Evolutionary conservation across 2,329 filamentous ascomycete species (phyloP).

Genomic region (Dactylellina sp.): DNA sequence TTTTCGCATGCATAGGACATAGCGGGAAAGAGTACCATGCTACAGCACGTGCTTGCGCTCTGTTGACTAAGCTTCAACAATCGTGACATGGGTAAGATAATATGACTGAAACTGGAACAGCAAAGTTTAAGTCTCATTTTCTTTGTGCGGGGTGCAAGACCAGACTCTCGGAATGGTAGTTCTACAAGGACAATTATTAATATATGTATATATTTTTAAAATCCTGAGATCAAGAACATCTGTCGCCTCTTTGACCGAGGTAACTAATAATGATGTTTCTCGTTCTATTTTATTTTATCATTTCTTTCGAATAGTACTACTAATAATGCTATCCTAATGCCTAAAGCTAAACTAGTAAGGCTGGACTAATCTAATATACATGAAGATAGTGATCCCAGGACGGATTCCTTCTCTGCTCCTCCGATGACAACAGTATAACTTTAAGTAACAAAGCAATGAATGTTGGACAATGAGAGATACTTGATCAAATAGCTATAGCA

Average conservation of each 20-base stretch:
- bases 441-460: conserved; percentile 5
- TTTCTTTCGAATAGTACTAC: neutral
- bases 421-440: conserved; percentile 5
- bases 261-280: conserved; percentile 16
- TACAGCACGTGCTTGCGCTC: no score
- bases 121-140: conserved; percentile 2
- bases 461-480: neutral
- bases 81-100: no score
- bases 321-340: conserved; percentile 12
- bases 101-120: no score
- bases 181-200: no score
- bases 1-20: neutral
- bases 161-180: no score
- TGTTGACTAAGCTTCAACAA: no score
- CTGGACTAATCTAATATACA: conserved; percentile 54
- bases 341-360: neutral
- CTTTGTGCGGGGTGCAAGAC: no score
- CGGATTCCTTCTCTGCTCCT: conserved; percentile 17
- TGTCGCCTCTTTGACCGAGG: conserved; percentile 36
- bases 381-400: conserved; percentile 34
- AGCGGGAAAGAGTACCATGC: neutral
- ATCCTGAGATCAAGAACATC: conserved; percentile 21
- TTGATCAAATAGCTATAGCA: neutral
- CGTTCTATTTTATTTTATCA: conserved; percentile 9
- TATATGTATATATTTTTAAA: neutral